These are phyloP conservation scores for Mortierella claussenii DNA, from an alignment of 192 early-diverging fungal species.

Conservation along the genomic window DNA sequence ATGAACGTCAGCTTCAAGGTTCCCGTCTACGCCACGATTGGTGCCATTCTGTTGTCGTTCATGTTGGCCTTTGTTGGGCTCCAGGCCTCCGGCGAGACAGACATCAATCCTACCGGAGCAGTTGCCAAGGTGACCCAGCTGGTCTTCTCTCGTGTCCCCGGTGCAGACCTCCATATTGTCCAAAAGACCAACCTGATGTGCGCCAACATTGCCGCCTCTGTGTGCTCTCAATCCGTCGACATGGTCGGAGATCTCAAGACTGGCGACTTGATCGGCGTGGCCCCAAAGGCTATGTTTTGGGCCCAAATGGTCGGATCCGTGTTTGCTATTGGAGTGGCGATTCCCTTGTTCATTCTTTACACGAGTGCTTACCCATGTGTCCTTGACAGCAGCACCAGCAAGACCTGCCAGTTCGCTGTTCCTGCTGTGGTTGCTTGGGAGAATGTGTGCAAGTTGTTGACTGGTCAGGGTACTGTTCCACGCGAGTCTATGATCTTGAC, in stretches of 20 bases:
- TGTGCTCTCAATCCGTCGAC: conserved; percentile 69
- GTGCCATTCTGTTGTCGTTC: conserved; percentile 72
- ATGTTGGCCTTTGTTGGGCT: conserved; percentile 73
- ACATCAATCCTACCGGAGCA: conserved; percentile 73
- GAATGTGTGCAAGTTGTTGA: conserved; percentile 57
- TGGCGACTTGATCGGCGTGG: conserved; percentile 70
- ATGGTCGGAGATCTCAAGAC: conserved; percentile 82
- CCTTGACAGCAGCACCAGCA: conserved; percentile 9
- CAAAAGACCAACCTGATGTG: conserved; percentile 69
- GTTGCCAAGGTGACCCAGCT: conserved; percentile 75
- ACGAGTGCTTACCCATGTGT: conserved; percentile 74
- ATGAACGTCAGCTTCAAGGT: conserved; percentile 67
- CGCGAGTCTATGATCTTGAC: conserved; percentile 55
- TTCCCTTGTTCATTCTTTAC: conserved; percentile 70
- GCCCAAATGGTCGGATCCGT: conserved; percentile 71
- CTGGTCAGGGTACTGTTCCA: conserved; percentile 53
- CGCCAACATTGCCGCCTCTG: conserved; percentile 68
- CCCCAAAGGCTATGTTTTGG: conserved; percentile 71
- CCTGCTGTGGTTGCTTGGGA: conserved; percentile 57
- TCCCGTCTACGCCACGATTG: conserved; percentile 65
- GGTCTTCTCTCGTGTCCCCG: conserved; percentile 67
- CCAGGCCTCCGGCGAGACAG: conserved; percentile 71
- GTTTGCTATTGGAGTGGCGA: conserved; percentile 64
- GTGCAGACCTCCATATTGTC: conserved; percentile 37
- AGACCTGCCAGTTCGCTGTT: conserved; percentile 54